phyloP scores from a whole-genome alignment of 1,139 yeast genomes.

The Magnusiomyces magnusii region DNA sequence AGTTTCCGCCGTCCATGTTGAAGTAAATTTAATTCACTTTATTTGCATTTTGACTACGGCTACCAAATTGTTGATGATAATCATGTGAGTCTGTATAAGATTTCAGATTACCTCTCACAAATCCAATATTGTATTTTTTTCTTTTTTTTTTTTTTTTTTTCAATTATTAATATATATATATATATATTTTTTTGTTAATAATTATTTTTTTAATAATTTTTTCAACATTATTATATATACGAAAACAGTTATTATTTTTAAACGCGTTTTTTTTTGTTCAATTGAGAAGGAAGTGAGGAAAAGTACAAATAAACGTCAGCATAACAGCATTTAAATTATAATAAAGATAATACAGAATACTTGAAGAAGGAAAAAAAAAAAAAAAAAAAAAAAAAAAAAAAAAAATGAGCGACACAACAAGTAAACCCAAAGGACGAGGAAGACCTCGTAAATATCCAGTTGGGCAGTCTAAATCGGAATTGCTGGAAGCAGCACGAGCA shows the following conservation, averaged over 20 bases:
- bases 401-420: neutral
- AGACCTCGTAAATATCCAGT: conserved; percentile 16
- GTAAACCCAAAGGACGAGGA: conserved; percentile 12
- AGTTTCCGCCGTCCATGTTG: conserved; percentile 3
- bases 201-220: too few relatives aligned
- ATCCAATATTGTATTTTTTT: too few relatives aligned
- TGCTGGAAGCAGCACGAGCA: conserved; percentile 14
- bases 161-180: too few relatives aligned
- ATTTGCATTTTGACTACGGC: neutral
- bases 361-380: too few relatives aligned
- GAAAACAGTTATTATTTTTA: neutral
- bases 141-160: too few relatives aligned
- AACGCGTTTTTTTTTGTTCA: neutral
- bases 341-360: too few relatives aligned
- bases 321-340: too few relatives aligned
- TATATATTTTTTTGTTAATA: too few relatives aligned
- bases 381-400: too few relatives aligned
- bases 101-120: neutral
- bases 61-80: neutral
- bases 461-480: conserved; percentile 15
- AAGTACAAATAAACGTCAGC: neutral
- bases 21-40: neutral
- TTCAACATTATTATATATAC: too few relatives aligned
- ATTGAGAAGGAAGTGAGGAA: too few relatives aligned
- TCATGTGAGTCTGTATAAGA: neutral